Percentiles rank a stretch among this genome's conserved stretches.
These are phyloP conservation scores for Cladosporium sp. DNA, from an alignment of 2,329 filamentous ascomycete genomes.

Conservation along the genomic window DNA sequence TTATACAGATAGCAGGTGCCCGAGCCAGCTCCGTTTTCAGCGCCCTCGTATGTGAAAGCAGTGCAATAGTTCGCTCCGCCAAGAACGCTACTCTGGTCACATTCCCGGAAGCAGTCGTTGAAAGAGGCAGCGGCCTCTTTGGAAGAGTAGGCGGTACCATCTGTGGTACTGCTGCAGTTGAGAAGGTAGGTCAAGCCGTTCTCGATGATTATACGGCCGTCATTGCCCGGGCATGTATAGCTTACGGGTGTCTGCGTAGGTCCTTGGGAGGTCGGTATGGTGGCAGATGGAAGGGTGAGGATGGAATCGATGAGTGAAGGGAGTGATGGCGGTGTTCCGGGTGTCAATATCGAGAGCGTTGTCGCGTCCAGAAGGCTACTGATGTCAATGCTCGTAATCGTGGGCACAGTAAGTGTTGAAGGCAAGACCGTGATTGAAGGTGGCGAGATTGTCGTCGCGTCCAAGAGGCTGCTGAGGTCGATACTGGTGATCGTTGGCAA, in stretches of 20 bases:
- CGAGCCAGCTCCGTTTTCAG: constrained; percentile 22
- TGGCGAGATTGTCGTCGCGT: neutral
- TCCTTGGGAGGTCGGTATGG: constrained; percentile 22
- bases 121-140: constrained; percentile 21
- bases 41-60: constrained; percentile 27
- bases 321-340: neutral
- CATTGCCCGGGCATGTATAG: constrained; percentile 24
- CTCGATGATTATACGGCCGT: constrained; percentile 25
- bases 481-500: neutral
- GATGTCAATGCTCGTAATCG: neutral
- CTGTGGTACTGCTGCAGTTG: constrained; percentile 24
- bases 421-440: neutral
- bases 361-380: neutral
- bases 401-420: neutral
- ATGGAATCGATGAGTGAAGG: neutral
- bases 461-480: neutral
- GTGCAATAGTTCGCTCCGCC: constrained; percentile 28
- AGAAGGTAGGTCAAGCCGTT: constrained; percentile 27
- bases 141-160: constrained; percentile 23
- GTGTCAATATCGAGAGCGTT: neutral
- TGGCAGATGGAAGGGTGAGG: constrained; percentile 18
- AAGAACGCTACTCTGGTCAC: constrained; percentile 23
- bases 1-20: constrained; percentile 30
- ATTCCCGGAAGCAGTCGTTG: constrained; percentile 29
- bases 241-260: constrained; percentile 24